phyloP scores from a whole-genome alignment of 202 grass and related monocot species.

The Setaria viridis region DNA sequence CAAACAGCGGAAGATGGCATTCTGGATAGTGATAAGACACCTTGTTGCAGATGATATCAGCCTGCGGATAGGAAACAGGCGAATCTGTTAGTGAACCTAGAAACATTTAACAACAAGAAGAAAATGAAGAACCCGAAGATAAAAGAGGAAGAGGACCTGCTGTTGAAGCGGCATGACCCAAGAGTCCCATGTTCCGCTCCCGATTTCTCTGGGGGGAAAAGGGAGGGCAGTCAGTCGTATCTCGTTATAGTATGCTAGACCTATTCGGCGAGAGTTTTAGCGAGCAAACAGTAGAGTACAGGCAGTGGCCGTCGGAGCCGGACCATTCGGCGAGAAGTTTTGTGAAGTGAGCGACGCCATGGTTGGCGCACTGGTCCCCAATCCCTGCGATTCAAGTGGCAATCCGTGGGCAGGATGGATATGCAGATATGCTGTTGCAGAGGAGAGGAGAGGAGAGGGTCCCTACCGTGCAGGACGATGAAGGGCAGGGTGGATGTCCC shows the following conservation, averaged over 20 bases:
- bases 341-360: slow-evolving; percentile 80
- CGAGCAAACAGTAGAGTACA: slow-evolving; percentile 44
- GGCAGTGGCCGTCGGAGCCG: slow-evolving; percentile 79
- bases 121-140: background rate
- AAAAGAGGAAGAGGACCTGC: slow-evolving; percentile 51
- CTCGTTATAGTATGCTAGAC: background rate
- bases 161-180: slow-evolving; percentile 87
- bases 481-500: slow-evolving; percentile 61
- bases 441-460: background rate
- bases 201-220: slow-evolving; percentile 68
- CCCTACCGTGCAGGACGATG: slow-evolving; percentile 86
- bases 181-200: slow-evolving; percentile 74
- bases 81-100: background rate
- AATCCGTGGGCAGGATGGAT: background rate
- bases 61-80: slow-evolving; percentile 25
- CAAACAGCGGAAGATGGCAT: background rate
- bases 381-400: slow-evolving; percentile 58
- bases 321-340: slow-evolving; percentile 80
- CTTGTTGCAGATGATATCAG: slow-evolving; percentile 65
- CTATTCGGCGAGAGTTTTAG: background rate
- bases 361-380: slow-evolving; percentile 90
- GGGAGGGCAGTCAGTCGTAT: background rate
- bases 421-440: background rate
- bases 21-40: slow-evolving; percentile 41
- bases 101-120: background rate